phyloP scores from a whole-genome alignment of 2,329 filamentous ascomycete species.

The Trichoderma sp. region DNA sequence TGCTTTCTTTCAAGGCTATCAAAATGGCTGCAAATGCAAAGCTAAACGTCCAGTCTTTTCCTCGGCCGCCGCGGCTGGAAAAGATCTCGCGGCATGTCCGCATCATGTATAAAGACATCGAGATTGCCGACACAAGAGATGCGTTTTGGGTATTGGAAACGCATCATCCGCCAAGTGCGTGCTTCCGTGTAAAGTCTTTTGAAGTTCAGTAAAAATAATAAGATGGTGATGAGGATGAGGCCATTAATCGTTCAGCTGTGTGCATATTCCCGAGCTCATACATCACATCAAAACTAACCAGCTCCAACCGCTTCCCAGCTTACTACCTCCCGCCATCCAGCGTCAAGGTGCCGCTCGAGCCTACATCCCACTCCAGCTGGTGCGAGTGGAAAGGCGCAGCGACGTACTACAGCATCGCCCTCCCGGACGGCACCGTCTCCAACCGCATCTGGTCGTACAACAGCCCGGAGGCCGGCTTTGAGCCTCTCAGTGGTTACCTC shows the following conservation, averaged over 20 bases:
- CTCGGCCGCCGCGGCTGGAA: slow-evolving; percentile 56
- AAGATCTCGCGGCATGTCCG: slow-evolving; percentile 51
- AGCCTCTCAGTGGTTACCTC: slow-evolving; percentile 52
- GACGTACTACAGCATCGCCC: slow-evolving; percentile 53
- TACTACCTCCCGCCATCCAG: slow-evolving; percentile 57
- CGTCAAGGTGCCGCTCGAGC: slow-evolving; percentile 45
- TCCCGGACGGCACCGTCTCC: slow-evolving; percentile 41
- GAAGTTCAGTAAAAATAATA: neutral
- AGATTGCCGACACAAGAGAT: slow-evolving; percentile 56
- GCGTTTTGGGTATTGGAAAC: slow-evolving; percentile 62
- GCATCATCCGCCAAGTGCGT: slow-evolving; percentile 57
- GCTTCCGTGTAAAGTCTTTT: neutral
- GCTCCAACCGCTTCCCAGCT: slow-evolving; percentile 34
- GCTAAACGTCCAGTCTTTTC: slow-evolving; percentile 56
- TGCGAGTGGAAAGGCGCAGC: slow-evolving; percentile 62
- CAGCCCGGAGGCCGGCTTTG: slow-evolving; percentile 49
- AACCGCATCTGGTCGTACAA: slow-evolving; percentile 60
- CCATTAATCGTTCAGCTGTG: slow-evolving; percentile 38
- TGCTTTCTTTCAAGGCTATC: neutral
- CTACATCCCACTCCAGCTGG: slow-evolving; percentile 44
- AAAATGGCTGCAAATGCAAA: slow-evolving; percentile 38
- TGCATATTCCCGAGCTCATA: slow-evolving; percentile 28
- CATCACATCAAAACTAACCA: neutral
- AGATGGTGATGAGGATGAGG: neutral
- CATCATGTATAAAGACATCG: slow-evolving; percentile 52